These are phyloP conservation scores for Vitis hybrid DNA, from an alignment of 177 flowering plant genomes.

Conservation along the genomic window DNA sequence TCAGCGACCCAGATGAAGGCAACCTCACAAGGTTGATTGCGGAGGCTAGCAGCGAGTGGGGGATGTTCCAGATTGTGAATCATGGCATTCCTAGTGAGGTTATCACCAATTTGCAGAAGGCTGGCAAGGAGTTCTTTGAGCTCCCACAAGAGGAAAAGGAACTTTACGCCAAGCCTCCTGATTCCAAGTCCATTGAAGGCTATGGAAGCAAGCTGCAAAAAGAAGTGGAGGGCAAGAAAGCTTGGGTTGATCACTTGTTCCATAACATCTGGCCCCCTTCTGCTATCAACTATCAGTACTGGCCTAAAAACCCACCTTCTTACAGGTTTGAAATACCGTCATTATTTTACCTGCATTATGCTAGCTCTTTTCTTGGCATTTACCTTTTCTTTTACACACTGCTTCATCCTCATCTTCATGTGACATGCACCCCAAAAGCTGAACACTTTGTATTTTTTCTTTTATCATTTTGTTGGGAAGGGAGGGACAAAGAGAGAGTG, in stretches of 20 bases:
- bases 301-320: constrained; percentile 72
- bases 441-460: too few relatives aligned
- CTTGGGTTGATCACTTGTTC: constrained; percentile 82
- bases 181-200: constrained; percentile 35
- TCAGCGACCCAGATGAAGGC: constrained; percentile 27
- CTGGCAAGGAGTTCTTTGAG: constrained; percentile 53
- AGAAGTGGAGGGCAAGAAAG: constrained; percentile 59
- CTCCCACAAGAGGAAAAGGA: constrained; percentile 56
- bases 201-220: constrained; percentile 55
- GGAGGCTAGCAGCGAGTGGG: constrained; percentile 47
- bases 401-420: too few relatives aligned
- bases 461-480: too few relatives aligned
- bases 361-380: too few relatives aligned
- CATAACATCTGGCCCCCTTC: constrained; percentile 78
- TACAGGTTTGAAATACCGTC: constrained; percentile 45
- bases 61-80: constrained; percentile 57
- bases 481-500: too few relatives aligned
- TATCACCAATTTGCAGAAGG: constrained; percentile 34
- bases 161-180: constrained; percentile 34
- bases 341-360: too few relatives aligned
- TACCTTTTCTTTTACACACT: too few relatives aligned
- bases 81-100: constrained; percentile 47
- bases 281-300: constrained; percentile 50
- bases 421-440: too few relatives aligned
- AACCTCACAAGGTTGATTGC: constrained; percentile 18